Base-by-base conservation (phyloP, 1,284 basidiomycete genomes). In the Porodaedalea pini region DNA sequence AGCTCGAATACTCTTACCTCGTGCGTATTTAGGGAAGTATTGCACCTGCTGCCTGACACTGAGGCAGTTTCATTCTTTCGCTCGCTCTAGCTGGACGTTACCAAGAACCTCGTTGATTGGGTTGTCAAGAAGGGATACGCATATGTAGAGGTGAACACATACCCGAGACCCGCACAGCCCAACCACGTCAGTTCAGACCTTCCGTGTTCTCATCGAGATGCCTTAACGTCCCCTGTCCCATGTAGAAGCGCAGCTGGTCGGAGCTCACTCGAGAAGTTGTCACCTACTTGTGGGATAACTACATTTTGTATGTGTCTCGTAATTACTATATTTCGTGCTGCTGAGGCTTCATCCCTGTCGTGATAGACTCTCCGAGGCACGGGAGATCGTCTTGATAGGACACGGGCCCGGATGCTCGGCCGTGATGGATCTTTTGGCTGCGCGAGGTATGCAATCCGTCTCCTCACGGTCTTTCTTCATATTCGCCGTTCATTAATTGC, bases 241-340 rank as follows among this genome's bases (percentile, higher is more conserved):
- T 59, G 75, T 68, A 73, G 61, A 59, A 62, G 66, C 58, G 69
- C 49, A 68, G 66, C 29, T 78, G 72, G 75, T 76, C 45, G 4
- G 78, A 81, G 49, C 71, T 75, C 37, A 77, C 78, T 17, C 78
- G 74, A 41, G 82, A 89, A 29, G 73, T 94, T 21, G 70, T 95
- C 59, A 76, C 79, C 5, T 96, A 96, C 67, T 70, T 98, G 2
- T 99, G 96, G 96, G 95, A 98, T 71, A 96, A 98, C 68, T 93
- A 94, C 63, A 78, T 97, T 56, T 82, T 90, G 92, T 94, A 62
- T 72, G 81, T 59, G 34, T 19, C 21, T 32, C n/a, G 3, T 19
- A 7, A 15, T 3, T 19, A 7, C 4, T 43, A 36, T 56, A 27
- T 8, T 27, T 58, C 19, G 54, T 45, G 23, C 5, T 21, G 39